Evolutionary conservation across 2,329 filamentous ascomycete genomes (phyloP).

Genomic region (Paecilomyces niveus): DNA sequence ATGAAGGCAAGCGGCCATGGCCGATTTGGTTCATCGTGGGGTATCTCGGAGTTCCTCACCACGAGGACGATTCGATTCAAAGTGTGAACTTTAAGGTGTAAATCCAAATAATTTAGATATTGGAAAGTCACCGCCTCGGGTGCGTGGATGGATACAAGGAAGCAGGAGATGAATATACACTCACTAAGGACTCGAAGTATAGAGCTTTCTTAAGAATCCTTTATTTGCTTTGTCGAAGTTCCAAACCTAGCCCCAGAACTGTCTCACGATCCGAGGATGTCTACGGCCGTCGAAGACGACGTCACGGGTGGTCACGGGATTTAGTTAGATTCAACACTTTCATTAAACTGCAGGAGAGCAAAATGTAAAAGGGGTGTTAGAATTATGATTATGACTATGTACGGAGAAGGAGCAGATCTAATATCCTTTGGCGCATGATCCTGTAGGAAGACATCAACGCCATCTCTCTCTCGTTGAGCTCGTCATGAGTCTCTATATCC

Average conservation of each 20-base stretch:
- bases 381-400: background rate
- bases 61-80: slow-evolving; percentile 42
- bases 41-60: slow-evolving; percentile 54
- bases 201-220: background rate
- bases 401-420: background rate
- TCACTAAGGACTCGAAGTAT: background rate
- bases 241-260: no score
- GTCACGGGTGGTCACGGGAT: no score
- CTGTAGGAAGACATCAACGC: background rate
- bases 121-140: no score
- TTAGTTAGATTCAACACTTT: no score
- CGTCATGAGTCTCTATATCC: background rate
- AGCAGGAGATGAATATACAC: background rate
- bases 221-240: no score
- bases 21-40: slow-evolving; percentile 47
- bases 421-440: background rate
- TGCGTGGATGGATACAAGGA: background rate
- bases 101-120: background rate
- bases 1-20: slow-evolving; percentile 55
- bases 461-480: background rate
- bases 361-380: background rate
- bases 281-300: no score
- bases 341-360: background rate
- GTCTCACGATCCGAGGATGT: no score
- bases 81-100: background rate